Base-by-base conservation (phyloP, 2,329 filamentous ascomycete species). In the Botrytis deweyae region DNA sequence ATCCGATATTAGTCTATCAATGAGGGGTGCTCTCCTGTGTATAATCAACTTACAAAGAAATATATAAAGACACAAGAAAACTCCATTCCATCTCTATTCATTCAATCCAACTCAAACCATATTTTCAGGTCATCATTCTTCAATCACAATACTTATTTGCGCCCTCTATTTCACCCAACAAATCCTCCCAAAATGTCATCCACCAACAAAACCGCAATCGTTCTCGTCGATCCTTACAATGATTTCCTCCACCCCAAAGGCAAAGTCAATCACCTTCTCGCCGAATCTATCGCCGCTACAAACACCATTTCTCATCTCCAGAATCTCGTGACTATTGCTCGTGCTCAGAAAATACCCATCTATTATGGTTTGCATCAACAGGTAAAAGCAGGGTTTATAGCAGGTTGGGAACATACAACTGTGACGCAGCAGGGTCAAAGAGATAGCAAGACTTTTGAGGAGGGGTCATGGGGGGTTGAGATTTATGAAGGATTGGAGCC, bases 321-420 rank as follows among this genome's bases (percentile, higher is more conserved):
- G 38, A 73, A 77, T 10, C 72, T 82, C 7, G 76, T 81, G 20
- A 52, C 67, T 8, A 76, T 75, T 3, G 81, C 80, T 3, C 76
- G 78, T 38, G 68, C 68, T 1, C 71, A 74, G 29, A 76, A 77
- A 10, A 80, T 83, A 25, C 80, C 81, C 0, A 79, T 82, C 73
- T 83, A 78, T 74, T 83, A 83, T 55, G 79, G 79, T n/a, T 75
- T 83, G 20, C 82, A 83, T 66, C 81, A 82, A 73, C 78, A 78
- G 61, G 76, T 64, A 25, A 75, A 76, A 33, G 70, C 75, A 1
- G 77, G 77, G 20, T 78, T 77, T 42, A 76, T 79, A 49, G 61
- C 72, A 2, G 80, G 80, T 1, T 83, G 81, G 81, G 76, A 77
- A 38, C 80, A 80, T 68, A 72, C 79, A 70, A 80, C 75, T 2